Evolutionary conservation across 805 yeast genomes (phyloP), one percentile per base, ranked within the genome.

Genomic region (Saccharomycopsis fodiens): DNA sequence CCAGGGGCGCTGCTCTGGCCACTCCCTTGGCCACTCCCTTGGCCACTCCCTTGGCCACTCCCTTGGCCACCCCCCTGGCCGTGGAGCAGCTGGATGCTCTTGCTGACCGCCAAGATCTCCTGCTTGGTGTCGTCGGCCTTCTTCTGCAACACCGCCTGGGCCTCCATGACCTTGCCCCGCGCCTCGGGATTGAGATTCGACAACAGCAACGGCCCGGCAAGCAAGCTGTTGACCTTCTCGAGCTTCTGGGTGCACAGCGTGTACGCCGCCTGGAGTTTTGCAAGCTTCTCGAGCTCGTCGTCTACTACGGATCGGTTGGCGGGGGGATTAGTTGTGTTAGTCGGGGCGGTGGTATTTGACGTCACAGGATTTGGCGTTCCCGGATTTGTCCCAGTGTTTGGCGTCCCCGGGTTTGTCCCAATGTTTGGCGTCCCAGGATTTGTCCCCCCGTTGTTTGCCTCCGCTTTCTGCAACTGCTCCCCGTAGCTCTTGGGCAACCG

Each of bases 251-350:
- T n/a, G n/a, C 12, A 8, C 4, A 7, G 29, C 6, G 19, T 36
- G 21, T 42, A 36, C 4, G n/a, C 12, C 4, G 35, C 15, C 22
- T 36, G 35, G 17, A 42, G 13, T 16, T 17, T 21, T 16, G 37
- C 5, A 19, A 32, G 37, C 29, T 36, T 42, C 8, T 42, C 46
- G 13, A 36, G 19, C 31, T 42, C 46, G 29, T 36, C 20, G 27
- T 15, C 31, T 3, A 42, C 22, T 4, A n/a, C 13, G 12, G 35
- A n/a, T 32, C 20, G 23, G 10, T 25, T 25, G 10, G 29, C 29
- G 10, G 29, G 10, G 10, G 29, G 29, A 25, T 25, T 25, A n/a
- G n/a, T n/a, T 21, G 42, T 16, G 29, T 35, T 37, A 12, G 42
- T 27, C 35, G 7, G n/a, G n/a, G n/a, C 35, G 34, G 27, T 22